These are phyloP conservation scores for Millerago galiae DNA, from an alignment of 805 yeast genomes.

Conservation along the genomic window DNA sequence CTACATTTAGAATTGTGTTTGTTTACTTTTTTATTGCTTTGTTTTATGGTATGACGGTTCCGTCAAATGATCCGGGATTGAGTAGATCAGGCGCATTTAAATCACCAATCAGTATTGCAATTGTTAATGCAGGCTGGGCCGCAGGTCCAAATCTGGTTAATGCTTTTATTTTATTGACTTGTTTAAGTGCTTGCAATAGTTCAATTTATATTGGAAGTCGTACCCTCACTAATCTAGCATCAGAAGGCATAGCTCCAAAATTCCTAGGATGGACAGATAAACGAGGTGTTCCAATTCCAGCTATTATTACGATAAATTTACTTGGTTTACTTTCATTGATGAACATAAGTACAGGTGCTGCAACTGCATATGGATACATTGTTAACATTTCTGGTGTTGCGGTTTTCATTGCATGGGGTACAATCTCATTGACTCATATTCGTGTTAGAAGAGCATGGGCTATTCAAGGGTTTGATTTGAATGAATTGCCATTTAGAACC, in stretches of 20 bases:
- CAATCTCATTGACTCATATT: constrained; percentile 56
- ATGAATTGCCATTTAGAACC: constrained; percentile 66
- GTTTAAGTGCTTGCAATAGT: constrained; percentile 64
- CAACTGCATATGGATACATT: constrained; percentile 61
- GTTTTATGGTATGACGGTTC: constrained; percentile 9
- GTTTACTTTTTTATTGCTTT: constrained; percentile 8
- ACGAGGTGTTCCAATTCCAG: constrained; percentile 58
- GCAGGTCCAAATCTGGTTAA: constrained; percentile 63
- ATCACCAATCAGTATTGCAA: constrained; percentile 71
- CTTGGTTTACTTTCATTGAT: constrained; percentile 62
- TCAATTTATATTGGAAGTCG: constrained; percentile 66
- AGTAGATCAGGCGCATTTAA: constrained; percentile 20
- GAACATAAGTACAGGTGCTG: constrained; percentile 47
- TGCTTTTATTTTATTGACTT: constrained; percentile 61
- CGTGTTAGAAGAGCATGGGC: constrained; percentile 64
- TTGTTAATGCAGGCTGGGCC: constrained; percentile 58
- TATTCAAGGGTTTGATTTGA: constrained; percentile 56
- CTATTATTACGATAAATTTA: constrained; percentile 49
- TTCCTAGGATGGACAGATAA: constrained; percentile 44
- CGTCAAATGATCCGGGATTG: constrained; percentile 7
- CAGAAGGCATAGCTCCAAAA: constrained; percentile 54
- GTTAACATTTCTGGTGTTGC: constrained; percentile 70
- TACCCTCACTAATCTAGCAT: constrained; percentile 57
- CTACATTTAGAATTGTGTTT: constrained; percentile 8
- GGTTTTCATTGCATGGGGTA: constrained; percentile 68